phyloP scores from a whole-genome alignment of 257 asterid species.

The Nyctanthes arbortristis region DNA sequence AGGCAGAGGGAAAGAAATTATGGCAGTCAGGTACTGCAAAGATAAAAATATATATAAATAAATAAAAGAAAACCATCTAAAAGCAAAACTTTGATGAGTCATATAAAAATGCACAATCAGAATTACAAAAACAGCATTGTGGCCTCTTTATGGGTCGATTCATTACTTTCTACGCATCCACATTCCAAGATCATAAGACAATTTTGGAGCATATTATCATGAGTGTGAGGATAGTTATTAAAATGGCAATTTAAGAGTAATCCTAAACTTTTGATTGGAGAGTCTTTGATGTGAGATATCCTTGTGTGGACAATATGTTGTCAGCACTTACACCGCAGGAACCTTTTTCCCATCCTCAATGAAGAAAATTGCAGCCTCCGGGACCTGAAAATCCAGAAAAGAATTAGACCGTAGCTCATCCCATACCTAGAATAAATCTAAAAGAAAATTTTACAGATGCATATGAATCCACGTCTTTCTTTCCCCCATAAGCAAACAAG shows the following conservation, averaged over 20 bases:
- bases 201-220: neutral
- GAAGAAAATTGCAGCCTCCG: constrained; percentile 81
- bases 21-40: too few relatives aligned
- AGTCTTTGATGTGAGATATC: constrained; percentile 7
- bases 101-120: neutral
- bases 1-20: too few relatives aligned
- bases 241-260: neutral
- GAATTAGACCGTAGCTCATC: neutral
- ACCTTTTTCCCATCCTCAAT: constrained; percentile 96
- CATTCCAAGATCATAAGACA: neutral
- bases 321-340: constrained; percentile 54
- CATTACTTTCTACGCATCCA: neutral
- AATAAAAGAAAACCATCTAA: neutral
- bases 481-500: too few relatives aligned
- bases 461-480: too few relatives aligned
- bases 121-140: constrained; percentile 13
- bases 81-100: neutral
- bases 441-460: too few relatives aligned
- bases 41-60: neutral
- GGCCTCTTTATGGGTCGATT: neutral
- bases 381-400: constrained; percentile 53
- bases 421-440: constrained; percentile 13
- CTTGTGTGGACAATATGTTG: constrained; percentile 14
- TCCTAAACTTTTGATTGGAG: neutral
- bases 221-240: neutral